Conservation (phyloP, 495 filamentous ascomycete genomes). For the Trichocladium uniseriatum region DNA sequence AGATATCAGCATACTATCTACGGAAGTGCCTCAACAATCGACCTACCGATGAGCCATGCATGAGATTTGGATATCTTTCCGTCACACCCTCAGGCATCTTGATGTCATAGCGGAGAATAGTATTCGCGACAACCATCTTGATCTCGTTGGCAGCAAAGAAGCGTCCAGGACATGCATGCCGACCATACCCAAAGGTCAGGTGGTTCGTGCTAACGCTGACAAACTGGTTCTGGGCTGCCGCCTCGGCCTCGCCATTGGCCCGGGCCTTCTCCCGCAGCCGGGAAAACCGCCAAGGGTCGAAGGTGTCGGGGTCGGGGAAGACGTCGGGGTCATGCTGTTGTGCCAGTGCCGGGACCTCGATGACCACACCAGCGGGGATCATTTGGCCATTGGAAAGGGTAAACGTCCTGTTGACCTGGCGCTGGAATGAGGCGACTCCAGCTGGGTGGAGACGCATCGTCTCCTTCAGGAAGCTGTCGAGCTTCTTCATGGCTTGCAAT, state of each 20-base stretch:
- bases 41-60: constrained; percentile 12
- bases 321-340: constrained; percentile 16
- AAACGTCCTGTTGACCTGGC: constrained; percentile 31
- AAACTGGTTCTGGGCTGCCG: constrained; percentile 31
- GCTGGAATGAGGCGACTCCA: constrained; percentile 20
- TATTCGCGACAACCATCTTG: constrained; percentile 47
- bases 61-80: constrained; percentile 15
- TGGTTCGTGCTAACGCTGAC: constrained; percentile 30
- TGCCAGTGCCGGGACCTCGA: constrained; percentile 28
- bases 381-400: constrained; percentile 35
- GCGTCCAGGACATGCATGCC: constrained; percentile 51
- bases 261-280: constrained; percentile 33
- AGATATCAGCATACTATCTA: background rate
- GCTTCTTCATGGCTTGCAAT: constrained; percentile 28
- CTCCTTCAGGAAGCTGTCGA: constrained; percentile 32
- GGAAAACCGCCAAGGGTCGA: constrained; percentile 44
- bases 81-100: constrained; percentile 21
- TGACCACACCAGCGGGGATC: constrained; percentile 29
- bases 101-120: constrained; percentile 50
- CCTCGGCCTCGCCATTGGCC: constrained; percentile 22
- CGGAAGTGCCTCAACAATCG: background rate
- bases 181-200: constrained; percentile 45
- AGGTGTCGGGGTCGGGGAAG: constrained; percentile 25
- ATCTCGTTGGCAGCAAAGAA: constrained; percentile 48
- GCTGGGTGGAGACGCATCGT: constrained; percentile 22